phyloP scores from a whole-genome alignment of 2,329 filamentous ascomycete species.

The Rutstroemia sp. region DNA sequence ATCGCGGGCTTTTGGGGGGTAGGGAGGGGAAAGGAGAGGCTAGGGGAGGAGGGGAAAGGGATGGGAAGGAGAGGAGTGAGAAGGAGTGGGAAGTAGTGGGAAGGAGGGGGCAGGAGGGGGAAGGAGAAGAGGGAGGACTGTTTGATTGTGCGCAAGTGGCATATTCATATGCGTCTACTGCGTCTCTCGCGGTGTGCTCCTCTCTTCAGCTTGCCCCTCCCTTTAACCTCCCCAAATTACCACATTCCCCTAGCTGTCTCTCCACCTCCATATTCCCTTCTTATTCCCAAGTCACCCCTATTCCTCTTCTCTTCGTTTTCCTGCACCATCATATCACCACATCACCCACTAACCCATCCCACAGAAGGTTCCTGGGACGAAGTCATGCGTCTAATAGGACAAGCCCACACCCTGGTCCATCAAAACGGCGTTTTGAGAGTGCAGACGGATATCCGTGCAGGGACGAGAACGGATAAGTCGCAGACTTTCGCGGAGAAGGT shows the following conservation, averaged over 20 bases:
- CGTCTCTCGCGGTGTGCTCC: neutral
- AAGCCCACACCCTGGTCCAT: constrained; percentile 74
- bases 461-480: constrained; percentile 41
- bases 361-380: constrained; percentile 86
- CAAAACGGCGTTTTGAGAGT: constrained; percentile 70
- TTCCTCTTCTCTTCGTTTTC: neutral
- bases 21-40: no score
- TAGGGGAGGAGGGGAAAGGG: no score
- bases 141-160: neutral
- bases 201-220: neutral
- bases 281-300: neutral
- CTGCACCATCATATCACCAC: neutral
- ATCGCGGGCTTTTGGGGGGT: no score
- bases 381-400: constrained; percentile 78
- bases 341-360: neutral
- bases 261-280: neutral
- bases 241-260: no score
- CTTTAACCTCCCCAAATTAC: neutral
- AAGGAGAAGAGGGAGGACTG: no score
- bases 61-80: no score
- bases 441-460: constrained; percentile 82
- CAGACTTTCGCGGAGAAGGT: constrained; percentile 29
- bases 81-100: no score
- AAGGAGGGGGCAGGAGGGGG: no score
- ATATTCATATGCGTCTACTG: neutral